Percentiles rank a stretch among this genome's conserved stretches.
Conservation (phyloP, 768 basidiomycete genomes). For the Collybia sordida region DNA sequence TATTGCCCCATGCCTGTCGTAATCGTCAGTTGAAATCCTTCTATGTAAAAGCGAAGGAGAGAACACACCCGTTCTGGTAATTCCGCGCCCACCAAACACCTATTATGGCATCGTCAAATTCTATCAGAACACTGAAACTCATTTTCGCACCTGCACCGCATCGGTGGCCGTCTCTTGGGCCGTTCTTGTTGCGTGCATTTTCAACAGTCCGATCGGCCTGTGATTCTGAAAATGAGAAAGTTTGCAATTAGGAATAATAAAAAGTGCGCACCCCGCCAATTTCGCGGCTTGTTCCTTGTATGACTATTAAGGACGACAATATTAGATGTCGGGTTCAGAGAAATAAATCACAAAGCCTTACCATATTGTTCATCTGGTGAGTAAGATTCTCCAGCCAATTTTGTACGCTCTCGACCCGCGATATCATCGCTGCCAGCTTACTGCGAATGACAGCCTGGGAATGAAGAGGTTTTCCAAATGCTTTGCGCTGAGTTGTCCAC, state of each 20-base stretch:
- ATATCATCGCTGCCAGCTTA: constrained; percentile 84
- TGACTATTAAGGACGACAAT: constrained; percentile 32
- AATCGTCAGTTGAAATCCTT: constrained; percentile 3
- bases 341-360: not conserved
- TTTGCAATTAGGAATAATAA: not conserved
- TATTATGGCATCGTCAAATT: constrained; percentile 13
- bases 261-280: constrained; percentile 61
- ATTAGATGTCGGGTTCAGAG: not conserved
- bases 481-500: constrained; percentile 87
- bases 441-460: constrained; percentile 85
- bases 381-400: constrained; percentile 84
- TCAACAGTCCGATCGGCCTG: constrained; percentile 69
- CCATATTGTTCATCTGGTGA: constrained; percentile 84
- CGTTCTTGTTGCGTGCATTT: constrained; percentile 63
- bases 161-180: constrained; percentile 65
- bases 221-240: constrained; percentile 4
- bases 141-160: constrained; percentile 58
- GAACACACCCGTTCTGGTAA: constrained; percentile 74
- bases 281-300: constrained; percentile 76
- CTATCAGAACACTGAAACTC: not conserved
- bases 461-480: constrained; percentile 85
- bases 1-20: constrained; percentile 55
- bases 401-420: constrained; percentile 64
- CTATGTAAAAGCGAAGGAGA: not conserved
- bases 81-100: constrained; percentile 86